A percentile compares a stretch with the other conserved stretches of the same genome.
Conservation (phyloP, 164 flowering plant genomes). For the Liriodendron chinense region DNA sequence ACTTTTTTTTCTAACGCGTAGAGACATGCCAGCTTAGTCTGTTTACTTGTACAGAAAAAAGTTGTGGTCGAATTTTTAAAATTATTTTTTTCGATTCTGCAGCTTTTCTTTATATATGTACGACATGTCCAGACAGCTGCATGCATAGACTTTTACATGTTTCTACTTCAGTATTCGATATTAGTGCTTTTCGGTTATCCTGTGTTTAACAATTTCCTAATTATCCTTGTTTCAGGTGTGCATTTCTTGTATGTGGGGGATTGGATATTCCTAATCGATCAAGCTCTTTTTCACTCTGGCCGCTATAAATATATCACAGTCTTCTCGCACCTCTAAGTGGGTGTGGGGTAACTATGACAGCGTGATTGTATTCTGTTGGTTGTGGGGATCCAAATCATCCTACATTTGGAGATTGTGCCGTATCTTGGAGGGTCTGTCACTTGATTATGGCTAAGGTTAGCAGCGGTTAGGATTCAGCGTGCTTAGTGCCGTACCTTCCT, state of each 20-base stretch:
- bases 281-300: constrained; percentile 84
- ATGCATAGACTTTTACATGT: background rate
- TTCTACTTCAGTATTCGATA: background rate
- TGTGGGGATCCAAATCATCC: constrained; percentile 77
- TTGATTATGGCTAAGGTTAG: constrained; percentile 83
- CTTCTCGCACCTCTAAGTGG: constrained; percentile 88
- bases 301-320: constrained; percentile 51
- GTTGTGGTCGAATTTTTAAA: too few species aligned
- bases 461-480: constrained; percentile 12
- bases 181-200: background rate
- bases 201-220: background rate
- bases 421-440: constrained; percentile 65
- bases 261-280: constrained; percentile 35
- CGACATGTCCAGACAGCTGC: too few species aligned
- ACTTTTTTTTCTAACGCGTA: too few species aligned
- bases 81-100: too few species aligned
- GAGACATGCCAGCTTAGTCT: too few species aligned
- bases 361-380: constrained; percentile 45
- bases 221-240: constrained; percentile 33
- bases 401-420: constrained; percentile 90
- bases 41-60: too few species aligned
- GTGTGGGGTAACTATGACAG: constrained; percentile 76
- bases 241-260: constrained; percentile 34
- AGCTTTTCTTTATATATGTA: too few species aligned
- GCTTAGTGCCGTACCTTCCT: constrained; percentile 14